Evolutionary conservation across 208 protist species (phyloP).

Genomic region (Porcisia deanei): DNA sequence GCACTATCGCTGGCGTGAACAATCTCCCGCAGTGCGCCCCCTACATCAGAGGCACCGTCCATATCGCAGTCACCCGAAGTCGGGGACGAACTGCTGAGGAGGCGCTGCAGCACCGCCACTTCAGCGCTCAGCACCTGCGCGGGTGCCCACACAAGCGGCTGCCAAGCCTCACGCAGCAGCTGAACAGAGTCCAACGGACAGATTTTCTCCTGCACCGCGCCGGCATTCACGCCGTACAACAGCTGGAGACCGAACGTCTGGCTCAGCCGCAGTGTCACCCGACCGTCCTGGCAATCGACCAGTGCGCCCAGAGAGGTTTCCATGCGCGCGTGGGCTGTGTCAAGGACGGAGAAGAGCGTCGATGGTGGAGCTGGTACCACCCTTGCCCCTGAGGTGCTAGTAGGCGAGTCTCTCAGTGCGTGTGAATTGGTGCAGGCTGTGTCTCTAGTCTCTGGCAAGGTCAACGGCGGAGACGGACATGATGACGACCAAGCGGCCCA

Average conservation of each 20-base stretch:
- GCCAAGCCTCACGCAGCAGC: conserved; percentile 28
- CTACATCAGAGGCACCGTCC: background rate
- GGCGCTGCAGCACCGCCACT: conserved; percentile 16
- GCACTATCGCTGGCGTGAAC: background rate
- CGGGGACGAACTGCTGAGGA: background rate
- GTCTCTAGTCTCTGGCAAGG: background rate
- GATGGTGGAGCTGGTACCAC: background rate
- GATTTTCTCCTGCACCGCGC: background rate
- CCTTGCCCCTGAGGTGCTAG: background rate
- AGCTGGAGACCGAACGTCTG: conserved; percentile 33
- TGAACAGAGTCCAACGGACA: conserved; percentile 3
- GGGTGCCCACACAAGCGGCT: conserved; percentile 13
- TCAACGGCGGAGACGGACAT: background rate
- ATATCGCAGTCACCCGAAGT: background rate
- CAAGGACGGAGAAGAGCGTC: conserved; percentile 8
- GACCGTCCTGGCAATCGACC: conserved; percentile 6
- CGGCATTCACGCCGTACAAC: conserved; percentile 1
- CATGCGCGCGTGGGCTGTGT: conserved; percentile 6
- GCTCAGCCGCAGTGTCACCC: conserved; percentile 25
- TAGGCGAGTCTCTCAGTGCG: background rate
- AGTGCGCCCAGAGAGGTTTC: conserved; percentile 3
- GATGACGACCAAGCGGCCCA: background rate
- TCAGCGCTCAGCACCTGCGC: conserved; percentile 22
- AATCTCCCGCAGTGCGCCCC: background rate
- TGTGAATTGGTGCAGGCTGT: background rate